These are phyloP conservation scores for Tephrocybe sp. DNA, from an alignment of 768 basidiomycete genomes.

Conservation along the genomic window DNA sequence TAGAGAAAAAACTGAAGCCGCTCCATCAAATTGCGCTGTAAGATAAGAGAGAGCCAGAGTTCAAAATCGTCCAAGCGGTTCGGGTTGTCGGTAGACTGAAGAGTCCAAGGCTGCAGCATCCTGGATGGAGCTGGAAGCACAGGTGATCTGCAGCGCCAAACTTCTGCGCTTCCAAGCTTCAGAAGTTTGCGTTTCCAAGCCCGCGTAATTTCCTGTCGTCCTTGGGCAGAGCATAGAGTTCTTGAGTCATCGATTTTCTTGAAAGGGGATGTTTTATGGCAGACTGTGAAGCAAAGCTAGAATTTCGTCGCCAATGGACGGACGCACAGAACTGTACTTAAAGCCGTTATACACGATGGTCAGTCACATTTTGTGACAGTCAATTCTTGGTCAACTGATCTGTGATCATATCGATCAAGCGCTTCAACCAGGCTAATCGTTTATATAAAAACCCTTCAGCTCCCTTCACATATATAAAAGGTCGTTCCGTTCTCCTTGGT, in stretches of 20 bases:
- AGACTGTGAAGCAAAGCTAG: slow-evolving; percentile 4
- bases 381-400: too few relatives aligned
- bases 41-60: slow-evolving; percentile 20
- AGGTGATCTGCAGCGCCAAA: slow-evolving; percentile 19
- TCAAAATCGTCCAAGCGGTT: slow-evolving; percentile 7
- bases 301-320: neutral
- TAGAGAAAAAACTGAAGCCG: neutral
- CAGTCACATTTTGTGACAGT: too few relatives aligned
- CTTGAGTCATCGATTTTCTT: slow-evolving; percentile 2
- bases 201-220: neutral
- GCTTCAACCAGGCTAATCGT: too few relatives aligned
- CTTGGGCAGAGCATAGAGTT: slow-evolving; percentile 4
- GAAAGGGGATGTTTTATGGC: slow-evolving; percentile 10
- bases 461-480: too few relatives aligned
- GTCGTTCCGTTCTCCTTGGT: too few relatives aligned
- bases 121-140: slow-evolving; percentile 11
- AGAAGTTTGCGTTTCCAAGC: slow-evolving; percentile 10
- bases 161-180: slow-evolving; percentile 8
- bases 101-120: slow-evolving; percentile 14
- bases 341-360: too few relatives aligned
- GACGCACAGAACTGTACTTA: too few relatives aligned
- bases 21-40: slow-evolving; percentile 3
- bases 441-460: too few relatives aligned
- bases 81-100: slow-evolving; percentile 13
- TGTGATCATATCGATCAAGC: too few relatives aligned